These are phyloP conservation scores for Solanum piurae DNA, from an alignment of 257 asterid species.

Conservation along the genomic window DNA sequence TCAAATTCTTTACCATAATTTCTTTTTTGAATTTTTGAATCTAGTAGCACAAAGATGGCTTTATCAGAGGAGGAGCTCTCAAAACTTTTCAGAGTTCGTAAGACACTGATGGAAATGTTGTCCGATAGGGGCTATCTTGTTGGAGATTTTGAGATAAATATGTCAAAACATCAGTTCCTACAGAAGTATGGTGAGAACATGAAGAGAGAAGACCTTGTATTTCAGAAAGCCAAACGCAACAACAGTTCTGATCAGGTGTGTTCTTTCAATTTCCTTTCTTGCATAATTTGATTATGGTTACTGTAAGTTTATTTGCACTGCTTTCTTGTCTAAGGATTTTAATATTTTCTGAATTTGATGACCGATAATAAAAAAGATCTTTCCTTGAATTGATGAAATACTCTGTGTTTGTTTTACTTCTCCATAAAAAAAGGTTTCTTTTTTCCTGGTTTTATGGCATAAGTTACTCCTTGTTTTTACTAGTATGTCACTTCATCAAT, in stretches of 20 bases:
- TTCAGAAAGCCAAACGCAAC: slow-evolving; percentile 38
- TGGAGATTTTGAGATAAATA: slow-evolving; percentile 20
- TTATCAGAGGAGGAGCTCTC: neutral
- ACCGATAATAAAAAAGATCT: neutral
- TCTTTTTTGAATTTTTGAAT: neutral
- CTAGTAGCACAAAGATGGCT: slow-evolving; percentile 1
- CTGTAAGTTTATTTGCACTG: neutral
- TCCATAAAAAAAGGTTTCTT: neutral
- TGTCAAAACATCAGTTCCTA: slow-evolving; percentile 10
- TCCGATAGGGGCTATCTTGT: slow-evolving; percentile 26
- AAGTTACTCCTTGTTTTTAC: neutral
- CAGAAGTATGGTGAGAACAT: slow-evolving; percentile 57
- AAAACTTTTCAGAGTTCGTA: slow-evolving; percentile 13
- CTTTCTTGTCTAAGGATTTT: neutral
- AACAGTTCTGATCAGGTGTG: slow-evolving; percentile 52
- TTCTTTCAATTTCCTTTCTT: neutral
- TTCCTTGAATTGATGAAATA: neutral
- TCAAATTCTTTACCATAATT: neutral
- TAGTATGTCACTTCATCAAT: neutral
- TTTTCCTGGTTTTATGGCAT: neutral
- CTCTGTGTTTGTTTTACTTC: neutral
- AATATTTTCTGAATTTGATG: neutral
- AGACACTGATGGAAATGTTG: slow-evolving; percentile 25
- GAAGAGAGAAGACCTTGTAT: slow-evolving; percentile 75
- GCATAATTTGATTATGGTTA: neutral